Percentiles rank a stretch among this genome's conserved stretches.
phyloP scores from a whole-genome alignment of 768 basidiomycete species.

The Gymnopilus dilepis region DNA sequence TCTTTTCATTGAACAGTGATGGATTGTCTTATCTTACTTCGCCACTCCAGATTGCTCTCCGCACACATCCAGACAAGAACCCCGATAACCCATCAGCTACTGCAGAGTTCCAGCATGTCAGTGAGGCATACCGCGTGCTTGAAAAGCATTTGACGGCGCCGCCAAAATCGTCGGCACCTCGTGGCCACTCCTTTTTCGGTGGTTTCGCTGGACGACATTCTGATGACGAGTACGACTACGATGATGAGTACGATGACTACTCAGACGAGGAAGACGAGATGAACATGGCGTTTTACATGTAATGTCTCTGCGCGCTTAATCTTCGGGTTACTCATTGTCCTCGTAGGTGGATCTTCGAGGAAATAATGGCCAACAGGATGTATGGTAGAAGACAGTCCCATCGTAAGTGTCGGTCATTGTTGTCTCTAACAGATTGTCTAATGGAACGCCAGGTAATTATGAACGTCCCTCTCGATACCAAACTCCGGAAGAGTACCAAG shows the following conservation, averaged over 20 bases:
- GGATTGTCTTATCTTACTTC: background rate
- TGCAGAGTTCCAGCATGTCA: slow-evolving; percentile 68
- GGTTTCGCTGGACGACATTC: slow-evolving; percentile 29
- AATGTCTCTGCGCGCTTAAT: slow-evolving; percentile 6
- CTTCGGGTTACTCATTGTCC: slow-evolving; percentile 13
- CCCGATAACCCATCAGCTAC: slow-evolving; percentile 68
- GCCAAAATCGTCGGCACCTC: slow-evolving; percentile 9
- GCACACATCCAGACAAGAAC: slow-evolving; percentile 82
- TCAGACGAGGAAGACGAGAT: slow-evolving; percentile 26
- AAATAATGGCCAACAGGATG: slow-evolving; percentile 23
- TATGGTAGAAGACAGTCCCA: slow-evolving; percentile 10
- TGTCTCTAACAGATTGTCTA: background rate
- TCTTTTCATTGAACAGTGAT: background rate
- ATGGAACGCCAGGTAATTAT: slow-evolving; percentile 12
- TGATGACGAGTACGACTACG: slow-evolving; percentile 44
- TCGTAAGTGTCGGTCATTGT: slow-evolving; percentile 12
- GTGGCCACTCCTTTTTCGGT: slow-evolving; percentile 14
- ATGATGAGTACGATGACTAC: slow-evolving; percentile 40
- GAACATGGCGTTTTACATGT: slow-evolving; percentile 47
- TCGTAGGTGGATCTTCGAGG: slow-evolving; percentile 41
- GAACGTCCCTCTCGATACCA: slow-evolving; percentile 41
- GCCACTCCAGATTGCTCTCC: slow-evolving; percentile 56
- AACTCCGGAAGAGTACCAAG: slow-evolving; percentile 55
- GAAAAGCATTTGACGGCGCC: slow-evolving; percentile 55
- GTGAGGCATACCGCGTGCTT: slow-evolving; percentile 70